Conservation (phyloP, 306 rosid genomes). For the Vachellia collinsii region DNA sequence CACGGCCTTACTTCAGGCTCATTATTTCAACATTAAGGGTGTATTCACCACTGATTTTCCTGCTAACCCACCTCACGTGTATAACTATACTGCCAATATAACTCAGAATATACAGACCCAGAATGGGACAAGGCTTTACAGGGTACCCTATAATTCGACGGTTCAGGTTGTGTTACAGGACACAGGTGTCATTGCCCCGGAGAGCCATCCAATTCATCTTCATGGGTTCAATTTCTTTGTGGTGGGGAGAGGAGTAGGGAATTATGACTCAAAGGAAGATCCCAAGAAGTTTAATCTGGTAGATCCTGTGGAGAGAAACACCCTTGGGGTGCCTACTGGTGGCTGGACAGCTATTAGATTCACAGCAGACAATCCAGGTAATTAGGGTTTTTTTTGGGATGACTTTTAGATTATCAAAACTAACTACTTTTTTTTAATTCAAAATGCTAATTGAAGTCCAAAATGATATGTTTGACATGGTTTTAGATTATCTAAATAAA, state of each 20-base stretch:
- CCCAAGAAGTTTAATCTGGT: conserved; percentile 62
- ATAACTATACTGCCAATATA: conserved; percentile 61
- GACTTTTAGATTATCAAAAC: too few relatives aligned
- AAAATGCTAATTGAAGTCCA: too few relatives aligned
- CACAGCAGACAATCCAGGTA: conserved; percentile 94
- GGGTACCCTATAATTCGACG: conserved; percentile 58
- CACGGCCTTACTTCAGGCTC: conserved; percentile 80
- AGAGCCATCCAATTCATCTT: conserved; percentile 84
- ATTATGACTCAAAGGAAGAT: conserved; percentile 59
- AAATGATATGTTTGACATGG: too few relatives aligned
- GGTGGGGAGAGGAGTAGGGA: conserved; percentile 78
- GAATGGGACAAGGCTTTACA: conserved; percentile 68
- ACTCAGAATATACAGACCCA: conserved; percentile 57
- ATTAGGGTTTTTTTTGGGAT: too few relatives aligned
- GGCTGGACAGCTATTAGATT: conserved; percentile 92
- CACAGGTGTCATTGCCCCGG: conserved; percentile 71
- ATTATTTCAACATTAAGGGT: conserved; percentile 64
- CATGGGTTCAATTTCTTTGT: conserved; percentile 86
- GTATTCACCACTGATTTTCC: conserved; percentile 87
- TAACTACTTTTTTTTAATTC: too few relatives aligned
- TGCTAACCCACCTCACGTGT: conserved; percentile 58
- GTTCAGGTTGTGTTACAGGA: conserved; percentile 84
- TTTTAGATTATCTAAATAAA: too few relatives aligned
- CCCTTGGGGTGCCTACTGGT: conserved; percentile 80
- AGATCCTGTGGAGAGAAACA: conserved; percentile 91